A percentile compares a stretch with the other conserved stretches of the same genome.
Conservation (phyloP, 2,329 filamentous ascomycete genomes). For the Penicillium glabrum region DNA sequence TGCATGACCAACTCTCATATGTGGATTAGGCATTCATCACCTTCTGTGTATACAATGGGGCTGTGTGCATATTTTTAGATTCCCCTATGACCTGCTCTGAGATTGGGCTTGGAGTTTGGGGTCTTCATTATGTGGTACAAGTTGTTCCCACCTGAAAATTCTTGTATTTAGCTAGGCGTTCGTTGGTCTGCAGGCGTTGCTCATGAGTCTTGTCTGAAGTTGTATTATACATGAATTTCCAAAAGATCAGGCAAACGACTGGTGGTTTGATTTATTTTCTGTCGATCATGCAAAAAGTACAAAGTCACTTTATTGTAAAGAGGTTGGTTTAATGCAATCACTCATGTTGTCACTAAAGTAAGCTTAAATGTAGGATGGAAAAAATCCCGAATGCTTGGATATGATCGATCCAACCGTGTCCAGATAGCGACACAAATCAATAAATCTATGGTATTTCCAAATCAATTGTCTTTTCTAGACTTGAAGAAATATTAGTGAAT, state of each 20-base stretch:
- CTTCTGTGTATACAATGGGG: neutral
- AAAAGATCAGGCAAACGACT: too few relatives aligned
- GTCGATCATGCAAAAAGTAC: neutral
- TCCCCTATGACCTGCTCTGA: neutral
- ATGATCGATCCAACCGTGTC: neutral
- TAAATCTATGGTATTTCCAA: neutral
- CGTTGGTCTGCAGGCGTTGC: neutral
- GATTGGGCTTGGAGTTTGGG: neutral
- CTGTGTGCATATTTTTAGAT: neutral
- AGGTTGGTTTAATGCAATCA: neutral
- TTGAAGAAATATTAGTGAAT: neutral
- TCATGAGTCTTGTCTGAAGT: too few relatives aligned
- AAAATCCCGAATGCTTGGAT: neutral
- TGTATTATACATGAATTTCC: too few relatives aligned
- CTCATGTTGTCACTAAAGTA: neutral
- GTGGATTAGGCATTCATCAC: neutral
- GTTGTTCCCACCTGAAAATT: neutral
- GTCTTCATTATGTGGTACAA: neutral
- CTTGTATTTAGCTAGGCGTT: neutral
- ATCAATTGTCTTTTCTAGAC: neutral
- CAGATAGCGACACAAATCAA: neutral
- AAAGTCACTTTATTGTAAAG: neutral
- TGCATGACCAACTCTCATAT: slow-evolving; percentile 6
- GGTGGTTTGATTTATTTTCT: neutral
- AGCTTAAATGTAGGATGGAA: neutral